A percentile compares a stretch with the other conserved stretches of the same genome.
Evolutionary conservation across 768 basidiomycete genomes (phyloP).

Genomic region (Dioszegia crocea): DNA sequence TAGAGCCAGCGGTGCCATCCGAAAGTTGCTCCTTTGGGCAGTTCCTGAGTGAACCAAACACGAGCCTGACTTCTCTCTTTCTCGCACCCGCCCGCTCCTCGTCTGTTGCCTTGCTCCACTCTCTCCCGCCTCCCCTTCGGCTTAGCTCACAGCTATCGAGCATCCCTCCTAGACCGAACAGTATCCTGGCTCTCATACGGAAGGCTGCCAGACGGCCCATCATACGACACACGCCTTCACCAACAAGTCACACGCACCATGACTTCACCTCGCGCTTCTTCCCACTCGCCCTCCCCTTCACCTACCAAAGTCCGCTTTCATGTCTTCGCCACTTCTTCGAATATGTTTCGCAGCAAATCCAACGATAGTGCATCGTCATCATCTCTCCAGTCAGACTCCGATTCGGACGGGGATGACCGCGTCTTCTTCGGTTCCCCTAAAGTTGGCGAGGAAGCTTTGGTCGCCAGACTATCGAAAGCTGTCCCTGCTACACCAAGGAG

Average conservation of each 20-base stretch:
- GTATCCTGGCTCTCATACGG: no score
- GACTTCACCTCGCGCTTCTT: neutral
- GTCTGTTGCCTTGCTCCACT: no score
- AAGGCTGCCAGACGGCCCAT: no score
- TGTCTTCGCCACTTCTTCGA: neutral
- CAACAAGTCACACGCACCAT: neutral
- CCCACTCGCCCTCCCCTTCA: neutral
- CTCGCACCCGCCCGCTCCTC: no score
- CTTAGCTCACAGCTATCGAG: no score
- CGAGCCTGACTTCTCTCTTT: neutral
- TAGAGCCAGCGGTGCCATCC: no score
- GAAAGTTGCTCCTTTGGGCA: no score
- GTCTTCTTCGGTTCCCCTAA: constrained; percentile 3
- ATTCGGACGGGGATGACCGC: constrained; percentile 2
- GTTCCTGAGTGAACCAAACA: neutral
- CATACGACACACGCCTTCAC: neutral
- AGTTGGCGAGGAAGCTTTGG: neutral
- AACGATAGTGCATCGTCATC: neutral
- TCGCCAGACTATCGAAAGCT: neutral
- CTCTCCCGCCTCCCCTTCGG: no score
- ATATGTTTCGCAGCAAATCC: neutral
- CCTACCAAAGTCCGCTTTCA: constrained; percentile 3
- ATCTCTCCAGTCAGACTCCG: neutral
- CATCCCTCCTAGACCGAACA: no score
- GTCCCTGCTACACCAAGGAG: constrained; percentile 3